Conservation (phyloP, 106 monocot species). For the Ottelia alismoides region DNA sequence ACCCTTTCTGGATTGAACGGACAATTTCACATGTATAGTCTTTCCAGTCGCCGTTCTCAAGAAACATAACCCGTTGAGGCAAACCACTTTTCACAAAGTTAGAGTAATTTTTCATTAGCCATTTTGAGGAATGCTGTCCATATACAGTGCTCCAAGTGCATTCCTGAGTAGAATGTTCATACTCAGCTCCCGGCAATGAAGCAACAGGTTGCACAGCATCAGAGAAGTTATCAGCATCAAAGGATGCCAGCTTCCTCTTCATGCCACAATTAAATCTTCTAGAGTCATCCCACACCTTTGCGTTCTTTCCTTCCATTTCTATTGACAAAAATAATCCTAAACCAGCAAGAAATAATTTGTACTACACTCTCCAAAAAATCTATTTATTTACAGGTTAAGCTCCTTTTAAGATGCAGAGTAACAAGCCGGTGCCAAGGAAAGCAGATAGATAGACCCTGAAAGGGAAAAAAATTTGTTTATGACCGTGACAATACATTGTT, state of each 20-base stretch:
- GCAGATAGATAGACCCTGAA: background rate
- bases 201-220: background rate
- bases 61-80: conserved; percentile 44
- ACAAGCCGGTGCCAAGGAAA: background rate
- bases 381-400: conserved; percentile 12
- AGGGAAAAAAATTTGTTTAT: background rate
- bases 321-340: conserved; percentile 14
- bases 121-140: background rate
- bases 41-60: conserved; percentile 50
- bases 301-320: conserved; percentile 46
- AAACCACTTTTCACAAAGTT: conserved; percentile 54
- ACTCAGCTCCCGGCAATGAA: background rate
- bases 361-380: conserved; percentile 26
- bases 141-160: background rate
- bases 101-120: conserved; percentile 36
- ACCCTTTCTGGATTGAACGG: conserved; percentile 25
- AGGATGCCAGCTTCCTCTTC: conserved; percentile 26
- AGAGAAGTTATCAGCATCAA: conserved; percentile 7
- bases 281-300: conserved; percentile 37
- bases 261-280: conserved; percentile 6
- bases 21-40: conserved; percentile 36
- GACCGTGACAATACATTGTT: no score
- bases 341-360: conserved; percentile 24
- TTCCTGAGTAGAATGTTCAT: no score
- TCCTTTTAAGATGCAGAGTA: background rate